A percentile compares a stretch with the other conserved stretches of the same genome.
These are phyloP conservation scores for Herpomyces periplanetae DNA, from an alignment of 2,329 filamentous ascomycete species.

Conservation along the genomic window DNA sequence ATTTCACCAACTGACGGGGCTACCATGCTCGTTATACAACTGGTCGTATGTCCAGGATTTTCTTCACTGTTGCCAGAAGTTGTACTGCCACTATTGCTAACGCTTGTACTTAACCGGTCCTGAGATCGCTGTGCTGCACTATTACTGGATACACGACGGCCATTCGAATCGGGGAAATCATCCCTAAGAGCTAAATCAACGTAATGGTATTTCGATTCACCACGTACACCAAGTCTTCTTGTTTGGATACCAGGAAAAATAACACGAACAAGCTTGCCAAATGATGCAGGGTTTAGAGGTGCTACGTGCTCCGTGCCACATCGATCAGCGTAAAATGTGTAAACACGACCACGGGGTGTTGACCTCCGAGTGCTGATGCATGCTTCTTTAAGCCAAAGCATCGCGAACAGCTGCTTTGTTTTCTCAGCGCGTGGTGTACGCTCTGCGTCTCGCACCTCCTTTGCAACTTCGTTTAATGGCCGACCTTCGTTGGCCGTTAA, in stretches of 20 bases:
- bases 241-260: constrained; percentile 87
- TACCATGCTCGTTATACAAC: too few species aligned
- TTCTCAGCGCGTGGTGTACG: constrained; percentile 43
- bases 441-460: constrained; percentile 37
- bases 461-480: constrained; percentile 25
- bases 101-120: background rate
- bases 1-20: too few species aligned
- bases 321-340: constrained; percentile 67
- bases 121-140: background rate
- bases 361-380: constrained; percentile 41
- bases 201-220: constrained; percentile 96
- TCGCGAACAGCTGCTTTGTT: constrained; percentile 48
- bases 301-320: constrained; percentile 80
- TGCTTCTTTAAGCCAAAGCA: constrained; percentile 42
- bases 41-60: background rate
- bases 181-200: constrained; percentile 14
- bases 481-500: constrained; percentile 27
- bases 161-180: constrained; percentile 6
- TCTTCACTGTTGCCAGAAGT: constrained; percentile 3
- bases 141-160: background rate
- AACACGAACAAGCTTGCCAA: constrained; percentile 81
- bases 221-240: constrained; percentile 52
- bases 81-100: constrained; percentile 3
- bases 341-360: constrained; percentile 65
- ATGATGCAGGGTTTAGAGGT: constrained; percentile 77